Evolutionary conservation across 2,329 filamentous ascomycete species (phyloP).

Genomic region (Lecanicillium sp.): DNA sequence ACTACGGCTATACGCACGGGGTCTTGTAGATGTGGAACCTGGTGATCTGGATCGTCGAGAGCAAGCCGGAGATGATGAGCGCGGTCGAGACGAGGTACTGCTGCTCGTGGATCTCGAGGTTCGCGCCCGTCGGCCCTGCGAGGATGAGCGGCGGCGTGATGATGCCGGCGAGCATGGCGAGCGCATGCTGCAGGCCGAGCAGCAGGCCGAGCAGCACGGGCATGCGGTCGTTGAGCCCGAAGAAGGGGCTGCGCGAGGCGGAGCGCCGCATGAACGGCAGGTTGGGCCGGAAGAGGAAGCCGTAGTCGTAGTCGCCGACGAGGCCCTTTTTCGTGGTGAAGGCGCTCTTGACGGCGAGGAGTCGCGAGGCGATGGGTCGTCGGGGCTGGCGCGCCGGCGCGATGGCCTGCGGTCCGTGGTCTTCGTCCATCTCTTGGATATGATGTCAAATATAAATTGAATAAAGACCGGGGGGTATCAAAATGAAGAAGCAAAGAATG

Average conservation of each 20-base stretch:
- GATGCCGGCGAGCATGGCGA: conserved; percentile 70
- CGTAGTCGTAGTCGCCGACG: conserved; percentile 85
- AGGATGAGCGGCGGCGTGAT: conserved; percentile 77
- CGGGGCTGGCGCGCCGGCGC: conserved; percentile 33
- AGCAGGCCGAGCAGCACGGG: conserved; percentile 60
- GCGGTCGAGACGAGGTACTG: conserved; percentile 77
- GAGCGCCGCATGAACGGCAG: conserved; percentile 66
- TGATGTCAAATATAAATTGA: not conserved
- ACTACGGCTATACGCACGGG: conserved; percentile 40
- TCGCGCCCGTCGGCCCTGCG: conserved; percentile 53
- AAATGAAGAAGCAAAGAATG: not conserved
- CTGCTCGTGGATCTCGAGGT: conserved; percentile 53
- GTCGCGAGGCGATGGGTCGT: conserved; percentile 25
- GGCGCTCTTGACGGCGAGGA: conserved; percentile 27
- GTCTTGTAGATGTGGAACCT: conserved; percentile 67
- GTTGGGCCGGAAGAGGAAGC: conserved; percentile 74
- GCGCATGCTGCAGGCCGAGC: conserved; percentile 63
- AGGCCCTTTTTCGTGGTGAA: conserved; percentile 63
- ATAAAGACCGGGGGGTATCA: not conserved
- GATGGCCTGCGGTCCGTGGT: conserved; percentile 47
- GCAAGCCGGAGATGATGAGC: conserved; percentile 70
- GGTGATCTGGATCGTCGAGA: conserved; percentile 72
- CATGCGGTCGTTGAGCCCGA: conserved; percentile 68
- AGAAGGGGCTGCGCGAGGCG: conserved; percentile 61
- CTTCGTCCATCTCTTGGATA: conserved; percentile 46